A percentile compares a stretch with the other conserved stretches of the same genome.
phyloP scores from a whole-genome alignment of 1,284 basidiomycete genomes.

The Cystobasidium slooffiae region DNA sequence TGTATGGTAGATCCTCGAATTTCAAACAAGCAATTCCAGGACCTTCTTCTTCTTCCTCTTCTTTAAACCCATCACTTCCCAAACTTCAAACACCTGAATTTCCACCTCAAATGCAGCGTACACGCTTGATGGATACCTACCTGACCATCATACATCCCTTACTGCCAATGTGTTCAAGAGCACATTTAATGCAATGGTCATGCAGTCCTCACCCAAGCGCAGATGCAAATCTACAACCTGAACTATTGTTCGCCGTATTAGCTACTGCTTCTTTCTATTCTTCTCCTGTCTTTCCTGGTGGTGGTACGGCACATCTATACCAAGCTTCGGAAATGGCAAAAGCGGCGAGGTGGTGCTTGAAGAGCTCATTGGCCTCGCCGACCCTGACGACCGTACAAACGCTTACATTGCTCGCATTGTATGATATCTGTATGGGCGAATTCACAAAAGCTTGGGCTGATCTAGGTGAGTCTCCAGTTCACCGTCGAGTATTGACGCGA shows the following conservation, averaged over 20 bases:
- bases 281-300: slow-evolving; percentile 11
- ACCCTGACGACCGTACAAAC: slow-evolving; percentile 25
- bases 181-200: slow-evolving; percentile 40
- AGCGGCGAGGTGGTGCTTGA: slow-evolving; percentile 13
- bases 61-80: background rate
- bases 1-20: slow-evolving; percentile 30
- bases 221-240: slow-evolving; percentile 18
- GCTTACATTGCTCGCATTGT: slow-evolving; percentile 20
- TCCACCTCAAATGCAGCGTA: slow-evolving; percentile 21
- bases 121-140: slow-evolving; percentile 32
- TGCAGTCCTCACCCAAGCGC: slow-evolving; percentile 11
- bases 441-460: slow-evolving; percentile 34
- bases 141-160: slow-evolving; percentile 32
- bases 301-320: slow-evolving; percentile 4
- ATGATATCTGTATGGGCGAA: slow-evolving; percentile 27
- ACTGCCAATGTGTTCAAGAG: slow-evolving; percentile 38
- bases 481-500: background rate
- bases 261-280: slow-evolving; percentile 28
- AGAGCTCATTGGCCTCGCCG: slow-evolving; percentile 7
- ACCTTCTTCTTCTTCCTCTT: background rate
- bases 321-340: slow-evolving; percentile 26
- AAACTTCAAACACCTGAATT: slow-evolving; percentile 16
- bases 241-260: slow-evolving; percentile 28
- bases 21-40: slow-evolving; percentile 22
- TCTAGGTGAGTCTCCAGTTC: slow-evolving; percentile 11